phyloP scores from a whole-genome alignment of 306 rosid genomes.

The Acacia acuminata region DNA sequence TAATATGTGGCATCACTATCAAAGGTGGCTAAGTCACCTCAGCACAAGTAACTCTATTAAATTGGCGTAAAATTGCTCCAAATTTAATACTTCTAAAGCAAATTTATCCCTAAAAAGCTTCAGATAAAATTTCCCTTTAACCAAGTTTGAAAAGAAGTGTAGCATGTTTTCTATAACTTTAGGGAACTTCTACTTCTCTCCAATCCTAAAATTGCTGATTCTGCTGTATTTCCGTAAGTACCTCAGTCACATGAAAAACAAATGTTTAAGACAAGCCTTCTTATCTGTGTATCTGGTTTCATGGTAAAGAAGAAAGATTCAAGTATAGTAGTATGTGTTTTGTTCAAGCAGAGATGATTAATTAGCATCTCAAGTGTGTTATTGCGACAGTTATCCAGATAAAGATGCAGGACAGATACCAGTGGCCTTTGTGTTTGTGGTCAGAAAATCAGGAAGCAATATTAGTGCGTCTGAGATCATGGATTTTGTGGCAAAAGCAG shows the following conservation, averaged over 20 bases:
- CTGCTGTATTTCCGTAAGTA: constrained; percentile 84
- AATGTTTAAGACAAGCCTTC: background rate
- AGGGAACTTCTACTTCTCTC: constrained; percentile 66
- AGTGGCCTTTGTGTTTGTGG: constrained; percentile 78
- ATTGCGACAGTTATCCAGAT: constrained; percentile 65
- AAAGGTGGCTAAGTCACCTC: no score
- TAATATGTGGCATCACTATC: no score
- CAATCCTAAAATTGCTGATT: constrained; percentile 71
- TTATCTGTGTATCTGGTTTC: no score
- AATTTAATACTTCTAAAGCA: no score
- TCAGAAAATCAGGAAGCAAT: constrained; percentile 72
- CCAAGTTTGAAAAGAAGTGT: no score
- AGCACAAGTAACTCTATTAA: no score
- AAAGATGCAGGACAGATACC: constrained; percentile 89
- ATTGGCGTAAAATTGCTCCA: no score
- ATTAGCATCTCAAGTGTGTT: background rate
- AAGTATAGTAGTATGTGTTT: background rate
- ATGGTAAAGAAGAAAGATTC: background rate
- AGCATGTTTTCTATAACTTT: no score
- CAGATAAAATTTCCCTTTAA: no score
- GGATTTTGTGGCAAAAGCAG: constrained; percentile 73
- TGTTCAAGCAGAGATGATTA: background rate
- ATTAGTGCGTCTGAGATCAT: constrained; percentile 58
- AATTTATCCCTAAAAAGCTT: no score
- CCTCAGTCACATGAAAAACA: background rate